Evolutionary conservation across 1,284 basidiomycete species (phyloP).

Genomic region (Chalciporus sp.): DNA sequence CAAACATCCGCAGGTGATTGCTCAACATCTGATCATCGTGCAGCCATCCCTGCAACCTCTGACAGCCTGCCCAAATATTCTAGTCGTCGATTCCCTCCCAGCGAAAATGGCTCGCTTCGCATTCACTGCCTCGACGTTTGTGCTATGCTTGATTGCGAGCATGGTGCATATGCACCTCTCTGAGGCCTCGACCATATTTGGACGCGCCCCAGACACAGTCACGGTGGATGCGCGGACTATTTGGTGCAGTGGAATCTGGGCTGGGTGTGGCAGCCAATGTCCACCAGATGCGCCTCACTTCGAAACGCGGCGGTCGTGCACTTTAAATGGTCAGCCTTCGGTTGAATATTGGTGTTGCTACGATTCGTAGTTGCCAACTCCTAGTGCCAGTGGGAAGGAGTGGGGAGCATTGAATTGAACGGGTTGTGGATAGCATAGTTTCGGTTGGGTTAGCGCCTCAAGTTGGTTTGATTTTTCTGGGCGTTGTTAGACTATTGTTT

Average conservation of each 20-base stretch:
- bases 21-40: background rate
- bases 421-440: background rate
- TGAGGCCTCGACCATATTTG: background rate
- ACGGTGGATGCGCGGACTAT: background rate
- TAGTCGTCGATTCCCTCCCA: background rate
- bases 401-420: background rate
- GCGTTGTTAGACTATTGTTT: too few relatives aligned
- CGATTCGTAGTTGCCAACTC: background rate
- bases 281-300: constrained; percentile 10
- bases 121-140: background rate
- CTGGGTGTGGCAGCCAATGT: constrained; percentile 16
- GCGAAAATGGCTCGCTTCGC: background rate
- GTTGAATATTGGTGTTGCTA: constrained; percentile 27
- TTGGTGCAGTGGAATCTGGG: constrained; percentile 14
- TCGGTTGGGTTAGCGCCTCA: background rate
- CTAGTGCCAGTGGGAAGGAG: background rate
- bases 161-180: background rate
- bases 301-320: constrained; percentile 16
- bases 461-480: too few relatives aligned
- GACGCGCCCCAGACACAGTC: background rate
- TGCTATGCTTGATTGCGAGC: background rate
- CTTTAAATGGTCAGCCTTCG: constrained; percentile 1
- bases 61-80: background rate
- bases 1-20: background rate
- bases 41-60: background rate